Base-by-base conservation (phyloP, 2,329 filamentous ascomycete genomes). In the Microcyclosporella mali region DNA sequence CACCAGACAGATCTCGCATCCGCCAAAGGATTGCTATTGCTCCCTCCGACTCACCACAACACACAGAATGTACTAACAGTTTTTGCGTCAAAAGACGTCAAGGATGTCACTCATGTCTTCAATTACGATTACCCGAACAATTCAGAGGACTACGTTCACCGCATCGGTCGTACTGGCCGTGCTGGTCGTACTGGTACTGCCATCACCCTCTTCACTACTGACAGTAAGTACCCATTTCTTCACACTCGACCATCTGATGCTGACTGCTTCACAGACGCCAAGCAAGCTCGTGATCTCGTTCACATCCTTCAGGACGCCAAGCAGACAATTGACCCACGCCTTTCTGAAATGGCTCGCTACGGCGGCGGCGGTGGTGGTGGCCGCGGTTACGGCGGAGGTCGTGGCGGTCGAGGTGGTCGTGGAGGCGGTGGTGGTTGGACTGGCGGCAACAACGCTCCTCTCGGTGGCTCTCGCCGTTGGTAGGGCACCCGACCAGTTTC, bases 51-150 rank as follows among this genome's bases (percentile, higher is more conserved):
- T 69, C 63, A 67, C 62, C 33, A 31, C 36, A 31, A 39, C 38
- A 28, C 37, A 40, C 49, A 49, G 44, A 49, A 41, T 40, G 44
- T 53, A 61, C 59, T 61, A 57, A 62, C 58, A 53, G 55, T 79
- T 70, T 77, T 67, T 73, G 68, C 74, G 69, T 75, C 64, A 72
- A 66, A 95, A 97, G 92, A 98, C 85, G 92, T 98, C 77, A 90
- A 89, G 75, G 94, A 98, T 79, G 98, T 98, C 76, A 97, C 92
- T 73, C 92, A 98, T 75, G 92, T 98, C 73, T 80, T 98, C 74
- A 97, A 97, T 82, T 95, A 97, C 86, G 92, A 97, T 70, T 97
- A 97, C 72, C 90, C 90, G 69, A 97, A 97, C 77, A 97, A 82
- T 67, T 81, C 78, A 60, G 79, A 82, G 67, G 79, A 82, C 61